Conservation (phyloP, 1,284 basidiomycete genomes). For the Megacollybia platyphylla region DNA sequence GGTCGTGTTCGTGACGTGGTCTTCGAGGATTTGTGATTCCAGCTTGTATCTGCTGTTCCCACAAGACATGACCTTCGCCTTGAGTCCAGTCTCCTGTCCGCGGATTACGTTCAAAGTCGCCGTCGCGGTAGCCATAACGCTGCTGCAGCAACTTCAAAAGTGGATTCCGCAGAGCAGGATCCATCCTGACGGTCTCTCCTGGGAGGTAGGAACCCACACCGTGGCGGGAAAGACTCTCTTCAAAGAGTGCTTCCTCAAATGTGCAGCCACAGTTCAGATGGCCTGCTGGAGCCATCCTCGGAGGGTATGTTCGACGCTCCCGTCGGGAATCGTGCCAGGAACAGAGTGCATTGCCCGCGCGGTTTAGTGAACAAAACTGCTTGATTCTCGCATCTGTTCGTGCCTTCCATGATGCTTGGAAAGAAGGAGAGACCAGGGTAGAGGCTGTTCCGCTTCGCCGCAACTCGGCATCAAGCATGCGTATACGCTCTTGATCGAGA, state of each 20-base stretch:
- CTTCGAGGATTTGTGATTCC: slow-evolving; percentile 10
- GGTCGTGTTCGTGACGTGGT: neutral
- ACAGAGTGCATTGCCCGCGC: slow-evolving; percentile 74
- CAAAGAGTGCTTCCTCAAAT: slow-evolving; percentile 69
- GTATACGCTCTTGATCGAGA: slow-evolving; percentile 27
- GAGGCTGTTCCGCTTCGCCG: slow-evolving; percentile 21
- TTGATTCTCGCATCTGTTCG: slow-evolving; percentile 60
- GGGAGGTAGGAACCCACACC: slow-evolving; percentile 69
- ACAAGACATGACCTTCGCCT: slow-evolving; percentile 44
- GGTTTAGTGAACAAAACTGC: slow-evolving; percentile 67
- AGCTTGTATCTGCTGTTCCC: slow-evolving; percentile 44
- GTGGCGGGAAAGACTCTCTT: slow-evolving; percentile 68
- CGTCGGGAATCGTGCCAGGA: slow-evolving; percentile 79
- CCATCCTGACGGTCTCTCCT: slow-evolving; percentile 76
- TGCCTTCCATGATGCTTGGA: slow-evolving; percentile 50
- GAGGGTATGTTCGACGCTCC: slow-evolving; percentile 62
- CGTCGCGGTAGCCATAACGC: slow-evolving; percentile 69
- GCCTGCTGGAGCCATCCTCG: slow-evolving; percentile 67
- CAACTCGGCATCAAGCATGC: slow-evolving; percentile 19
- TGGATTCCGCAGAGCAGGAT: slow-evolving; percentile 69
- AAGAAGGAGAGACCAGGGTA: slow-evolving; percentile 27
- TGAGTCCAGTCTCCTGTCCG: slow-evolving; percentile 48
- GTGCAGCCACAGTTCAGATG: slow-evolving; percentile 76
- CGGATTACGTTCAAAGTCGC: slow-evolving; percentile 66
- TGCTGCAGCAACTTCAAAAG: slow-evolving; percentile 55